Evolutionary conservation across 495 filamentous ascomycete species (phyloP).

Genomic region (Xylaria sp.): DNA sequence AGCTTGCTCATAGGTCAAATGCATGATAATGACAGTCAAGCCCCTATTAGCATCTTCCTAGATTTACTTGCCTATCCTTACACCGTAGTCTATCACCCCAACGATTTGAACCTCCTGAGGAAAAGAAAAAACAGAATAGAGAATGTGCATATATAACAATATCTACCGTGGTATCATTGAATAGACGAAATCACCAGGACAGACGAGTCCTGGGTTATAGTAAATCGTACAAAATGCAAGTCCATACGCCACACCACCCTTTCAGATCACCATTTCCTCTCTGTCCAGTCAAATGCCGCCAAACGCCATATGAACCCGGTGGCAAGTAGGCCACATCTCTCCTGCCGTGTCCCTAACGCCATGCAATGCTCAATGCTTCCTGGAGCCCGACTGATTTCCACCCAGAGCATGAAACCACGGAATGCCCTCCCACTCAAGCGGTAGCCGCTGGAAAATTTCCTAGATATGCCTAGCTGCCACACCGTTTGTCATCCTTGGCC

Average conservation of each 20-base stretch:
- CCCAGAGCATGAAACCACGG: neutral
- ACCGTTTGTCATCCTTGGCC: slow-evolving; percentile 21
- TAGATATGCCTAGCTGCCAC: slow-evolving; percentile 8
- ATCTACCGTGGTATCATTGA: neutral
- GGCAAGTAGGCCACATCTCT: neutral
- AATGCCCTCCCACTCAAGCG: neutral
- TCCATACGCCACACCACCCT: neutral
- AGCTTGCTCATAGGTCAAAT: too few species aligned
- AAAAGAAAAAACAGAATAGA: neutral
- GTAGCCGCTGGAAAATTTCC: slow-evolving; percentile 20
- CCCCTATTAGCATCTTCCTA: too few species aligned
- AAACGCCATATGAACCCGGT: neutral
- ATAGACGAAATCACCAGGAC: neutral
- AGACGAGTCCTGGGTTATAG: neutral
- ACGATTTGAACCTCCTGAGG: neutral
- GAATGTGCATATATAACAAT: neutral
- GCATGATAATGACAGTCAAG: too few species aligned
- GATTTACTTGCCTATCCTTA: too few species aligned
- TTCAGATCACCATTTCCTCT: neutral
- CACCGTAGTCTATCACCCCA: neutral
- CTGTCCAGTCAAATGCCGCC: neutral
- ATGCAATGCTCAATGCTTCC: slow-evolving; percentile 19
- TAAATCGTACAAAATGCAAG: neutral
- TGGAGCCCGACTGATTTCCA: neutral
- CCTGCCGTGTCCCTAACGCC: slow-evolving; percentile 16